Evolutionary conservation across 2,329 filamentous ascomycete species (phyloP).

Genomic region (Metarhizium rileyi): DNA sequence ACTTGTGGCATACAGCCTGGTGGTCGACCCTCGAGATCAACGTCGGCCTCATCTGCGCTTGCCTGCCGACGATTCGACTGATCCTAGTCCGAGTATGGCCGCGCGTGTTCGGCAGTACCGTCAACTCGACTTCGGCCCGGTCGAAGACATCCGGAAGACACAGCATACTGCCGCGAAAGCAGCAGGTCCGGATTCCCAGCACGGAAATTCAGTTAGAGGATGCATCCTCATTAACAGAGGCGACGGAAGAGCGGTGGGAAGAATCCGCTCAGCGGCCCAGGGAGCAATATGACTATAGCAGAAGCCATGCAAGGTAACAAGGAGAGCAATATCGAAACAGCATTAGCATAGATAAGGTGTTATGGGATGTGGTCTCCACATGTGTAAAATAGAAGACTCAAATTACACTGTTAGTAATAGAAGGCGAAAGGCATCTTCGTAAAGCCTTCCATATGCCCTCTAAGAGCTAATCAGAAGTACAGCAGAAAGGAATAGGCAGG

Average conservation of each 20-base stretch:
- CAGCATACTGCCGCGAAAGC: neutral
- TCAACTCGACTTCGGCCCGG: neutral
- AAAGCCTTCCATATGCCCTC: no score
- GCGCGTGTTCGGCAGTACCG: conserved; percentile 3
- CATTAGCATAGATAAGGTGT: no score
- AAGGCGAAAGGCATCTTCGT: no score
- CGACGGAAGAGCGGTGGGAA: neutral
- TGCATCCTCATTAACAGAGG: neutral
- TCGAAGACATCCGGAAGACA: neutral
- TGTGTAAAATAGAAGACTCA: no score
- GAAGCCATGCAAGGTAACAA: neutral
- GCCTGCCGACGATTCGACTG: conserved; percentile 2
- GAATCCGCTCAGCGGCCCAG: neutral
- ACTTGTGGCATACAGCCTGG: conserved; percentile 5
- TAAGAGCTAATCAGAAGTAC: no score
- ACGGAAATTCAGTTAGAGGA: neutral
- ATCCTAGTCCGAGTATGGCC: conserved; percentile 4
- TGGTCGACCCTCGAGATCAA: conserved; percentile 10
- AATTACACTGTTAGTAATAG: no score
- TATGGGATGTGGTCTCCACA: no score
- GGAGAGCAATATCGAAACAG: neutral
- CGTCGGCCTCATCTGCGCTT: conserved; percentile 7
- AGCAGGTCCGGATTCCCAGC: neutral
- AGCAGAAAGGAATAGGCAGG: no score
- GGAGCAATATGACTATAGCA: neutral